Evolutionary conservation across 1,284 basidiomycete genomes (phyloP), one percentile per base, ranked within the genome.

Genomic region (Cutaneotrichosporon spelunceum): DNA sequence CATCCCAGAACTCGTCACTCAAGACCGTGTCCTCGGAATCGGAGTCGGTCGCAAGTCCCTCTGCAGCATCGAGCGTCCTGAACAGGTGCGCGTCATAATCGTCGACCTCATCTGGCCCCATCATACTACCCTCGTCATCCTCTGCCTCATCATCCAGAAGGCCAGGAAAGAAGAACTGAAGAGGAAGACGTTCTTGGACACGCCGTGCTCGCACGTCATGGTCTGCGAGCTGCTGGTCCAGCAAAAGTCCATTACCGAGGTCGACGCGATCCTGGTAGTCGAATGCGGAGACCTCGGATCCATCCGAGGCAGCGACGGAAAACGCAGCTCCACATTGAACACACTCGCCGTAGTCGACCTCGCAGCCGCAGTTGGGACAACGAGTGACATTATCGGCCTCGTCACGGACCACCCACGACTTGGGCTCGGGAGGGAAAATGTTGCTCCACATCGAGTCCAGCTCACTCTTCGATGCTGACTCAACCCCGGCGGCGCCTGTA

Each of bases 291-390:
- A 58, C 19, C 36, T 56, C 47, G 11, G 48, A 39, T 19, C 45
- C 47, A 44, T 61, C 66, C 6, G 52, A 64, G 11, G 62, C 68
- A 19, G 66, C 55, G 34, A 66, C 62, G 34, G 70, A 72, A 48
- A 75, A 77, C 29, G 63, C 61, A 2, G 60, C 56, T 11, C 64
- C 69, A 60, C 77, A 79, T 3, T 61, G 62, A 4, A 54, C 23
- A 60, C 77, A 79, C 19, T 56, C 24, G 6, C 68, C 68, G 19
- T 63, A 66, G 1, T 57, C 61, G n/a, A 78, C 67, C 61, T 79
- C 78, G 4, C 58, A 47, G 2, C 63, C 50, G 57, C 78, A 79
- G 8, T 56, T 54, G 0, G 73, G 72, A 59, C 78, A 79, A 34
- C 75, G 66, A 23, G 54, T 50, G 7, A 74, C 64, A 7, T 60